Conservation (phyloP, 768 basidiomycete species). For the Lactifluus echinatus region DNA sequence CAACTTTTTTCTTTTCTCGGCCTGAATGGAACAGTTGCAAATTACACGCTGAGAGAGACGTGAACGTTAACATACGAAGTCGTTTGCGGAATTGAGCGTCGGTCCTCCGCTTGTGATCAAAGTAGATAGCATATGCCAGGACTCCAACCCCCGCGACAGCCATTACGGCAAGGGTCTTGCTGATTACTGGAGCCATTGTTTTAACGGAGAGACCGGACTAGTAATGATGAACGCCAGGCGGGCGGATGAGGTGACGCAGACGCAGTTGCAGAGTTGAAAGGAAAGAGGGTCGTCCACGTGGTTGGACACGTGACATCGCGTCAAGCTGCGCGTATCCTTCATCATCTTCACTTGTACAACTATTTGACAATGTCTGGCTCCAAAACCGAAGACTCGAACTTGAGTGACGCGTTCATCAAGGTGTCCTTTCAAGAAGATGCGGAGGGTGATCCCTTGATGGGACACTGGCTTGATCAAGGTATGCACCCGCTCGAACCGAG, state of each 20-base stretch:
- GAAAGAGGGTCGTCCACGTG: too few relatives aligned
- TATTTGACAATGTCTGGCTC: background rate
- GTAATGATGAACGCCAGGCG: background rate
- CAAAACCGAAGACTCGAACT: slow-evolving; percentile 22
- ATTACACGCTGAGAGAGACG: background rate
- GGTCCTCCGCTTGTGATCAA: slow-evolving; percentile 90
- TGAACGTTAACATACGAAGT: slow-evolving; percentile 31
- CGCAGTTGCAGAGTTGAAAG: too few relatives aligned
- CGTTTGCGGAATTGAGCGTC: slow-evolving; percentile 82
- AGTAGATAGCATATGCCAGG: slow-evolving; percentile 84
- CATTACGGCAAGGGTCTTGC: slow-evolving; percentile 32
- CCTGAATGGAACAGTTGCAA: slow-evolving; percentile 38
- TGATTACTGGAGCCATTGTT: slow-evolving; percentile 20
- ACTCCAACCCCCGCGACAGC: slow-evolving; percentile 40
- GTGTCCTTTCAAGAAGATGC: slow-evolving; percentile 34
- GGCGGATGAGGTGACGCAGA: too few relatives aligned
- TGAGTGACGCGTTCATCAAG: slow-evolving; percentile 38
- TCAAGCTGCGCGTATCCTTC: background rate
- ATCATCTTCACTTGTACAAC: too few relatives aligned
- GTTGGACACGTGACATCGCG: background rate
- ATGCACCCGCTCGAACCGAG: slow-evolving; percentile 5
- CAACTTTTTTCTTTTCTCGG: slow-evolving; percentile 86
- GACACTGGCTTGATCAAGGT: slow-evolving; percentile 48
- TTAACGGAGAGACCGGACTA: background rate
- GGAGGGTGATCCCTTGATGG: slow-evolving; percentile 35